A percentile compares a stretch with the other conserved stretches of the same genome.
These are phyloP conservation scores for Hansenula sp. DNA, from an alignment of 1,139 yeast genomes.

Conservation along the genomic window DNA sequence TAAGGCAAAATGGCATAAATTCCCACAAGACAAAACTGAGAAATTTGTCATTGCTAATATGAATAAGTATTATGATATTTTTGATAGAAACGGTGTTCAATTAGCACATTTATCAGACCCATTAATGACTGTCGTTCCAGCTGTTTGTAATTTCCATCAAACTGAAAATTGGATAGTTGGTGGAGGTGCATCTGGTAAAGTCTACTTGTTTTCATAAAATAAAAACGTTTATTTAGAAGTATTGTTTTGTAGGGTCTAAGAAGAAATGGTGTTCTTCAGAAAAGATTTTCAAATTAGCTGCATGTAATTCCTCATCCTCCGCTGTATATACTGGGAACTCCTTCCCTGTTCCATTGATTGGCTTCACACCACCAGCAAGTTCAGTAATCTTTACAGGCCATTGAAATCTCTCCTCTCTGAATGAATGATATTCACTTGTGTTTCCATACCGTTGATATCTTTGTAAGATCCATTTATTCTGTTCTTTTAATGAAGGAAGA, in stretches of 20 bases:
- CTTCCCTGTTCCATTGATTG: conserved; percentile 25
- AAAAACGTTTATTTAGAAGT: background rate
- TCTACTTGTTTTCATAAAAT: conserved; percentile 42
- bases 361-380: conserved; percentile 24
- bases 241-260: conserved; percentile 6
- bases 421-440: conserved; percentile 30
- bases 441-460: conserved; percentile 16
- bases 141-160: conserved; percentile 80
- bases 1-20: conserved; percentile 76
- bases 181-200: conserved; percentile 93
- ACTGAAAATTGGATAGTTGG: conserved; percentile 87
- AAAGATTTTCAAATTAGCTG: background rate
- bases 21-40: conserved; percentile 67
- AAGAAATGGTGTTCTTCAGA: conserved; percentile 6
- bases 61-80: conserved; percentile 83
- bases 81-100: conserved; percentile 69
- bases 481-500: conserved; percentile 25
- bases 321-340: conserved; percentile 27
- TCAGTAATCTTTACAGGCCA: conserved; percentile 23
- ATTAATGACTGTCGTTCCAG: conserved; percentile 75
- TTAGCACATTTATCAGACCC: conserved; percentile 66
- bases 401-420: conserved; percentile 16
- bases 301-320: conserved; percentile 21
- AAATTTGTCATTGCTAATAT: conserved; percentile 91
- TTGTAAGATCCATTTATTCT: conserved; percentile 27